Percentiles rank a stretch among this genome's conserved stretches.
phyloP scores from a whole-genome alignment of 2,329 filamentous ascomycete species.

The Dothistroma pini region DNA sequence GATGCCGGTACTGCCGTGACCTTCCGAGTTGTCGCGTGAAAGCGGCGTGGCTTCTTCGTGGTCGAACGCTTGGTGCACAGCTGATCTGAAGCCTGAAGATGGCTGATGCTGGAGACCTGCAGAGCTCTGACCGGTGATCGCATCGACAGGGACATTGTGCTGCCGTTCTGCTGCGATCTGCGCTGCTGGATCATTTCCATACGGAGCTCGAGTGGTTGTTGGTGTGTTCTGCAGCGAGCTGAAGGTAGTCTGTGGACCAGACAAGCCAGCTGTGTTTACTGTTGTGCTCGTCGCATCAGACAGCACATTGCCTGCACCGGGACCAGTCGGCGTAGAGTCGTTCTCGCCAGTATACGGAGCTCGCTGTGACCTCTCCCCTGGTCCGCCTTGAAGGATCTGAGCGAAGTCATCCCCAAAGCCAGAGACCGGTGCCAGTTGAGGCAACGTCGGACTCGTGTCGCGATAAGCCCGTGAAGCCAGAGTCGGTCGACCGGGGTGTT shows the following conservation, averaged over 20 bases:
- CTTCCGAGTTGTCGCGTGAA: slow-evolving; percentile 41
- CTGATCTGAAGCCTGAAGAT: slow-evolving; percentile 45
- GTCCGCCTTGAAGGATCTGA: not conserved
- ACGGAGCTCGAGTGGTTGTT: slow-evolving; percentile 12
- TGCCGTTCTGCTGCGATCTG: slow-evolving; percentile 18
- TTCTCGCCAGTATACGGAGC: not conserved
- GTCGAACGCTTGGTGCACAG: slow-evolving; percentile 65
- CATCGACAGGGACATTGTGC: slow-evolving; percentile 6
- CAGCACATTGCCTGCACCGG: not conserved
- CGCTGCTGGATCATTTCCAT: slow-evolving; percentile 16
- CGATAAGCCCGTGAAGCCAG: not conserved
- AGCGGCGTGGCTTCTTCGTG: slow-evolving; percentile 54
- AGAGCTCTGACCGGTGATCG: slow-evolving; percentile 1
- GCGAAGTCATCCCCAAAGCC: slow-evolving; percentile 39
- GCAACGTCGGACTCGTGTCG: slow-evolving; percentile 34
- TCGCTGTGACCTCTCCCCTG: not conserved
- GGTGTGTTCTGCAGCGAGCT: slow-evolving; percentile 22
- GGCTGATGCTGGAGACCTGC: slow-evolving; percentile 48
- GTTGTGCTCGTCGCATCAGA: not conserved
- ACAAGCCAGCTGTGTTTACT: slow-evolving; percentile 7
- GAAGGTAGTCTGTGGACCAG: slow-evolving; percentile 9
- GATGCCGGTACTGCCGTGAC: slow-evolving; percentile 17
- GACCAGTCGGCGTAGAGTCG: not conserved
- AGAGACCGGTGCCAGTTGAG: slow-evolving; percentile 44
- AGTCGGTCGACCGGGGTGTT: not conserved